These are phyloP conservation scores for Paracamarosporium sp. DNA, from an alignment of 2,329 filamentous ascomycete genomes.

Conservation along the genomic window DNA sequence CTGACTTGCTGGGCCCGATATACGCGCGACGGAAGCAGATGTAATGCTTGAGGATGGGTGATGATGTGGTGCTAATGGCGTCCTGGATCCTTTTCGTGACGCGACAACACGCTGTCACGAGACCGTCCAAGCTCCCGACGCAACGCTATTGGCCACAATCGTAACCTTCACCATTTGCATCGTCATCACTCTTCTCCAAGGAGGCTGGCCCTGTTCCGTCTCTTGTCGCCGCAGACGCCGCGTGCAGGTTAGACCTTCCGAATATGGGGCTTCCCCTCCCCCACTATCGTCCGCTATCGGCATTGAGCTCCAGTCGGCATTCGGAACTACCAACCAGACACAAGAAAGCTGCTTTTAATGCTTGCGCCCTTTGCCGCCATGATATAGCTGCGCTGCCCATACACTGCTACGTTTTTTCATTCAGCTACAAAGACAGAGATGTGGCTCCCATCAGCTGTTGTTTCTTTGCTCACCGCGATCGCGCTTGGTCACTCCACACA, in stretches of 20 bases:
- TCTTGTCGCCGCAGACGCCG: conserved; percentile 2
- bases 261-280: conserved; percentile 22
- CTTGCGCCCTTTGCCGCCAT: conserved; percentile 19
- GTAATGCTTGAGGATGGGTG: neutral
- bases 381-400: neutral
- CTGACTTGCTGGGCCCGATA: neutral
- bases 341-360: conserved; percentile 21
- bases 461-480: conserved; percentile 22
- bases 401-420: neutral
- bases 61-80: conserved; percentile 14
- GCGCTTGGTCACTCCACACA: conserved; percentile 36
- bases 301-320: conserved; percentile 8
- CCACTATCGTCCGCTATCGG: conserved; percentile 22
- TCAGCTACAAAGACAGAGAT: conserved; percentile 1
- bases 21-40: conserved; percentile 9
- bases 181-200: neutral
- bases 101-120: conserved; percentile 38
- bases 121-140: conserved; percentile 19
- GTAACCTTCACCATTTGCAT: conserved; percentile 3
- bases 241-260: conserved; percentile 25
- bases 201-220: neutral
- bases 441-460: conserved; percentile 18
- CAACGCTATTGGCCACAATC: conserved; percentile 26
- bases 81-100: conserved; percentile 9
- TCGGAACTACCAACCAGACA: conserved; percentile 19